A percentile compares a stretch with the other conserved stretches of the same genome.
These are phyloP conservation scores for Dimocarpus longan DNA, from an alignment of 345 rosid species.

Conservation along the genomic window DNA sequence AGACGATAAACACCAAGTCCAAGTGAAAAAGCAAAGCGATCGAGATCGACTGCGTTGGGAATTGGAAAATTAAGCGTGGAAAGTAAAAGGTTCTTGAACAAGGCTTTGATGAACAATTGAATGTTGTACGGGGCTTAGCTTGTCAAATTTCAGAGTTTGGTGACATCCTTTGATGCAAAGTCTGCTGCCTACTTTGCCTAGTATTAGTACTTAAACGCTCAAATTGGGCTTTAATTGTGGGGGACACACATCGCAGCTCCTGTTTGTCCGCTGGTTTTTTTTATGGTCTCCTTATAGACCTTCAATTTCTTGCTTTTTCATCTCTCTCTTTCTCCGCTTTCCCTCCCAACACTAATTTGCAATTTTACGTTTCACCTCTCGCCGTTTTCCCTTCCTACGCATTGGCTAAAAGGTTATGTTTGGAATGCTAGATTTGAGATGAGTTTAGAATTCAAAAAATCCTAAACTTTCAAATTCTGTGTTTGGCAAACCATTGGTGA, in stretches of 20 bases:
- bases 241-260: neutral
- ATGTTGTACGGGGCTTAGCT: neutral
- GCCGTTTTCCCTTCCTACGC: no score
- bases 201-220: neutral
- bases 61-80: neutral
- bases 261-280: neutral
- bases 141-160: neutral
- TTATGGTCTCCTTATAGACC: neutral
- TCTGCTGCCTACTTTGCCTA: neutral
- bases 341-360: no score
- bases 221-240: neutral
- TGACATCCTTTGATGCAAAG: neutral
- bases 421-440: no score
- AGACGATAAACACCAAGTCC: neutral
- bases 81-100: neutral
- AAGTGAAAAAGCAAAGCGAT: neutral
- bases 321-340: no score
- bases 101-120: no score
- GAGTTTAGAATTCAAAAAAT: no score
- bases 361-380: no score
- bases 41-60: neutral
- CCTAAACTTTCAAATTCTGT: no score
- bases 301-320: no score
- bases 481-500: no score
- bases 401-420: no score